Evolutionary conservation across 2,329 filamentous ascomycete genomes (phyloP).

Genomic region (Calonectria pauciramosa): DNA sequence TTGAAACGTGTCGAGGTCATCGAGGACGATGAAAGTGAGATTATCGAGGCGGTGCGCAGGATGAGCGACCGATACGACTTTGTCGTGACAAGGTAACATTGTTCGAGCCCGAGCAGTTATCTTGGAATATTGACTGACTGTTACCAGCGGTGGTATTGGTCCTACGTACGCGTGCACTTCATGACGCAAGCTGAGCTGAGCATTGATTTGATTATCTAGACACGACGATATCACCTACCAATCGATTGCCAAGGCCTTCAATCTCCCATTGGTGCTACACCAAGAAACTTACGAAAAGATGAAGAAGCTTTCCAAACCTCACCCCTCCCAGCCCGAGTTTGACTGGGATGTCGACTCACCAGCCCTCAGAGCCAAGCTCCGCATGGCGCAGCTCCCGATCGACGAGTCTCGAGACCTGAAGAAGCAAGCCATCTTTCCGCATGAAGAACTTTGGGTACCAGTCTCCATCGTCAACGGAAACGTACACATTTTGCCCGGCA

Average conservation of each 20-base stretch:
- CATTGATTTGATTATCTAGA: constrained; percentile 59
- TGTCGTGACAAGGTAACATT: constrained; percentile 82
- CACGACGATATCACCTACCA: constrained; percentile 99
- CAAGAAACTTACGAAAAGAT: constrained; percentile 83
- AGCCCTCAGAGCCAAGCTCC: constrained; percentile 82
- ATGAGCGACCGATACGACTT: constrained; percentile 95
- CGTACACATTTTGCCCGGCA: constrained; percentile 91
- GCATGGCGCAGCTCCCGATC: constrained; percentile 90
- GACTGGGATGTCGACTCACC: constrained; percentile 88
- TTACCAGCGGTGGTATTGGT: constrained; percentile 84
- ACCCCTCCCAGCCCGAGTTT: constrained; percentile 80
- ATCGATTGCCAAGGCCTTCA: constrained; percentile 92
- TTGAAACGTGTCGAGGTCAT: constrained; percentile 94
- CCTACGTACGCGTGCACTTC: constrained; percentile 77
- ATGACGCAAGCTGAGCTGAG: not conserved
- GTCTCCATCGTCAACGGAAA: constrained; percentile 92
- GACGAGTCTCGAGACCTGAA: constrained; percentile 75
- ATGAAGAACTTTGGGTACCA: constrained; percentile 91
- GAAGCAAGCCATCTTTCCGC: constrained; percentile 83
- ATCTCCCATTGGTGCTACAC: constrained; percentile 82
- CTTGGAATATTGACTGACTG: constrained; percentile 24
- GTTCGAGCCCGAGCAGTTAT: not conserved
- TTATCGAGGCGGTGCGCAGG: constrained; percentile 85
- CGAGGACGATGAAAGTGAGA: constrained; percentile 90
- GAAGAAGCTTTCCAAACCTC: constrained; percentile 83